Evolutionary conservation across 1,284 basidiomycete species (phyloP), one percentile per base, ranked within the genome.

Genomic region (Amylostereum areolatum): DNA sequence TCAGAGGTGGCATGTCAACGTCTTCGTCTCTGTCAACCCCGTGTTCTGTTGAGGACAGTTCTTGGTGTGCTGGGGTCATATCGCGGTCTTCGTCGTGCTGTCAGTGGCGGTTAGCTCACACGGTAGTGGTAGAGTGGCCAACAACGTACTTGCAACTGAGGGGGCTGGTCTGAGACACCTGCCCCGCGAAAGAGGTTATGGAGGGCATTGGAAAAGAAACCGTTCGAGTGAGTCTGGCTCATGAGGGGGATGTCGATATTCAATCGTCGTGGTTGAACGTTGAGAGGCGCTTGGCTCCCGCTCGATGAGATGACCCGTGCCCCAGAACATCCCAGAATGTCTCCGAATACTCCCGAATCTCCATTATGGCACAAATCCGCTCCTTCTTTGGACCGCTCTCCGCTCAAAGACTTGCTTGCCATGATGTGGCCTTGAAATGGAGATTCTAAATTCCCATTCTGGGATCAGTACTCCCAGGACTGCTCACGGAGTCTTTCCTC

Each of bases 1-100:
- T 37, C 11, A 43, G 50, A 18, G 60, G 58, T 5, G 59, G 57
- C 48, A 56, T 54, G 5, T 58, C 53, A 3, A 50, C 45, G 24
- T 54, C 51, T 36, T 46, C 44, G 12, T 50, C 45, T 25, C 18
- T 18, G 18, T 18, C 18, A 18, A 35, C 29, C 10, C 39, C 30
- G 12, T 46, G 49, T 18, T 18, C 18, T 18, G 18, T 18, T 27
- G 44, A 39, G 31, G 46, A 32, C 4, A 48, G 37, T 3, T 36
- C 45, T 31, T 30, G 39, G 4, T 53, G 51, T 24, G 45, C 45
- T 28, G 53, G 44, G 10, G 49, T 48, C 46, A 49, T 46, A 9
- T 47, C 46, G 41, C 25, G 36, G 35, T 51, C 50, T 33, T 48
- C 36, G 12, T 45, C 35, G 43, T 43, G 39, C 5, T 24, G 42